Conservation (phyloP, 768 basidiomycete genomes). For the Panaeolus cyanescens region DNA sequence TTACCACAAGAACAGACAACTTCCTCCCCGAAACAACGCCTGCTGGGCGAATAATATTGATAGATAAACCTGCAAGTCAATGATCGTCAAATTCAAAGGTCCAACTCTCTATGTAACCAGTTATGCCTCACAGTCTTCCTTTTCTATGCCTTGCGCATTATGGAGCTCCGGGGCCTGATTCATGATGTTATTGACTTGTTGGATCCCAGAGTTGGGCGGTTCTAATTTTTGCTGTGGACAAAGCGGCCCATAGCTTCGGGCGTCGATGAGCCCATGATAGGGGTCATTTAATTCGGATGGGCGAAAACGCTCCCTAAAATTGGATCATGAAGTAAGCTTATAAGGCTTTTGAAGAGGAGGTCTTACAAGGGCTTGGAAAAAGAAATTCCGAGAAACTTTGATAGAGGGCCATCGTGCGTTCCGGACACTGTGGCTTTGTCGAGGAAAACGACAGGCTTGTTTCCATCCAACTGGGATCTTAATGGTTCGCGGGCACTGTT, state of each 20-base stretch:
- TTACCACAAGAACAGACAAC: conserved; percentile 51
- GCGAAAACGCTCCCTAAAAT: conserved; percentile 31
- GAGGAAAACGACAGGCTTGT: neutral
- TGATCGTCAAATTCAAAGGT: too few species aligned
- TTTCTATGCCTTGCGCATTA: neutral
- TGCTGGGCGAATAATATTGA: conserved; percentile 47
- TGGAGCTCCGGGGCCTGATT: neutral
- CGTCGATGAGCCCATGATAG: conserved; percentile 34
- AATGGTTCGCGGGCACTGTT: too few species aligned
- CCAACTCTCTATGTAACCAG: too few species aligned
- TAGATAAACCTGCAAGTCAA: conserved; percentile 33
- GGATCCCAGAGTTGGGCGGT: conserved; percentile 36
- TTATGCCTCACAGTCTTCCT: neutral
- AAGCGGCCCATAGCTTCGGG: conserved; percentile 39
- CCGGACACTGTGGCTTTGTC: neutral
- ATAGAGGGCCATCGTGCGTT: neutral
- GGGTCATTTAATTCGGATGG: conserved; percentile 35
- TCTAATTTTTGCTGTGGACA: conserved; percentile 46
- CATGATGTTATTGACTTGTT: neutral
- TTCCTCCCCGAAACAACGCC: conserved; percentile 32
- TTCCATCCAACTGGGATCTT: too few species aligned
- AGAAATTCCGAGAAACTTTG: neutral
- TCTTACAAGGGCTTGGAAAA: neutral
- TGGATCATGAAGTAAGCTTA: neutral
- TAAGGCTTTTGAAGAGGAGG: neutral